phyloP scores from a whole-genome alignment of 2,329 filamentous ascomycete genomes.

The Atkinsonella texensis region DNA sequence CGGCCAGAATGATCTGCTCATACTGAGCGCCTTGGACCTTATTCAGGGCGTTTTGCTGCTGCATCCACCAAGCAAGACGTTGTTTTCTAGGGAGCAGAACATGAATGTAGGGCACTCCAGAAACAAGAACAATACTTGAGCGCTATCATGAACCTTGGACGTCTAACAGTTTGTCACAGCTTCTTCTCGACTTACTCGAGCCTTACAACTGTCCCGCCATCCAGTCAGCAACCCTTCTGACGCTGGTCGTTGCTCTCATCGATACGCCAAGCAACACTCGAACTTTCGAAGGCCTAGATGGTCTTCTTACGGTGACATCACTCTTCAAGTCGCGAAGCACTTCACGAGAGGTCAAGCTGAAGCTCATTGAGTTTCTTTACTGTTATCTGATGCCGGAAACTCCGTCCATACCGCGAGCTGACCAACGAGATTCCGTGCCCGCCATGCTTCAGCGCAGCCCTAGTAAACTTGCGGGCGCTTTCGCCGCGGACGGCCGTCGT shows the following conservation, averaged over 20 bases:
- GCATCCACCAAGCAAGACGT: slow-evolving; percentile 75
- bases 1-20: slow-evolving; percentile 76
- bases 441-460: slow-evolving; percentile 53
- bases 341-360: slow-evolving; percentile 79
- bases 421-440: slow-evolving; percentile 31
- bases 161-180: slow-evolving; percentile 26
- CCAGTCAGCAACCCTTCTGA: slow-evolving; percentile 79
- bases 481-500: slow-evolving; percentile 25
- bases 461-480: slow-evolving; percentile 52
- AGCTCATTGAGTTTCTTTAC: slow-evolving; percentile 94
- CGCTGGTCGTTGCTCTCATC: slow-evolving; percentile 79
- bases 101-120: slow-evolving; percentile 61
- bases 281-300: slow-evolving; percentile 84
- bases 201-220: slow-evolving; percentile 84
- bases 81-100: slow-evolving; percentile 81
- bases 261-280: slow-evolving; percentile 80
- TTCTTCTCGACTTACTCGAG: slow-evolving; percentile 89
- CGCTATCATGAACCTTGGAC: background rate
- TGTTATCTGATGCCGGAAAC: slow-evolving; percentile 97
- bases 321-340: slow-evolving; percentile 86
- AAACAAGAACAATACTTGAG: background rate
- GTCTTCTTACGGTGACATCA: slow-evolving; percentile 79
- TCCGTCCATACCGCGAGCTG: slow-evolving; percentile 41
- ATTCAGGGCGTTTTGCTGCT: slow-evolving; percentile 81
- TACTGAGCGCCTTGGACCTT: slow-evolving; percentile 76